These are phyloP conservation scores for Sphagnum fallax DNA, from an alignment of 228 moss, liverwort and hornwort genomes.

Conservation along the genomic window DNA sequence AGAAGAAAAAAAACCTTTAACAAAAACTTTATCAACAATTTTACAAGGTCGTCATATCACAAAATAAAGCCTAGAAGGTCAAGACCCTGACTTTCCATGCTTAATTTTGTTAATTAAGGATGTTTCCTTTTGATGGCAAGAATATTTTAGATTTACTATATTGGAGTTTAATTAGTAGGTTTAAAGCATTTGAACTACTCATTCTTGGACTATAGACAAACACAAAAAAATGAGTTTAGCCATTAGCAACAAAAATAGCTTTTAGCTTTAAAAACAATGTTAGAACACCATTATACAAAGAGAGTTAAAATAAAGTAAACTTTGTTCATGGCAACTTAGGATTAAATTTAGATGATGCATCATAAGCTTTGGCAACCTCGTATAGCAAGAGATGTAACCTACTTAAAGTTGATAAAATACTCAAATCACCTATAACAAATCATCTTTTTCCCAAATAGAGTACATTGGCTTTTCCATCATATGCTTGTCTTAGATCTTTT, in stretches of 20 bases:
- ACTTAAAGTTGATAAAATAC: slow-evolving; percentile 21
- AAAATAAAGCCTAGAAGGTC: too few species aligned
- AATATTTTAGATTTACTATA: slow-evolving; percentile 11
- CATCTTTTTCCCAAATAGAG: slow-evolving; percentile 3
- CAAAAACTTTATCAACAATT: too few species aligned
- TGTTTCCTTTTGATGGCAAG: too few species aligned
- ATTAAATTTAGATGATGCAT: neutral
- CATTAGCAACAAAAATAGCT: slow-evolving; percentile 42
- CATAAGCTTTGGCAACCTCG: neutral
- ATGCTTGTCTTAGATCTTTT: slow-evolving; percentile 20
- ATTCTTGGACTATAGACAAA: slow-evolving; percentile 34
- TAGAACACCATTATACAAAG: slow-evolving; percentile 27
- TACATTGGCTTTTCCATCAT: slow-evolving; percentile 8
- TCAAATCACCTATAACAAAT: slow-evolving; percentile 46
- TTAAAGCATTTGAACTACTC: slow-evolving; percentile 37
- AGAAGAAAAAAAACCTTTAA: too few species aligned
- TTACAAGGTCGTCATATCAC: too few species aligned
- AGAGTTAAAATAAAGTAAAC: slow-evolving; percentile 22
- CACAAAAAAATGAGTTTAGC: slow-evolving; percentile 28
- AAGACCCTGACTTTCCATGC: too few species aligned
- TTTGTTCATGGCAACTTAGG: slow-evolving; percentile 6
- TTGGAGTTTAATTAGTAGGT: slow-evolving; percentile 13
- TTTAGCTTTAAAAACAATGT: slow-evolving; percentile 31
- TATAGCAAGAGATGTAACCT: slow-evolving; percentile 4
- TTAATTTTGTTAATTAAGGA: too few species aligned